Conservation (phyloP, 441 rosid genomes). For the Euphorbia celastroides region DNA sequence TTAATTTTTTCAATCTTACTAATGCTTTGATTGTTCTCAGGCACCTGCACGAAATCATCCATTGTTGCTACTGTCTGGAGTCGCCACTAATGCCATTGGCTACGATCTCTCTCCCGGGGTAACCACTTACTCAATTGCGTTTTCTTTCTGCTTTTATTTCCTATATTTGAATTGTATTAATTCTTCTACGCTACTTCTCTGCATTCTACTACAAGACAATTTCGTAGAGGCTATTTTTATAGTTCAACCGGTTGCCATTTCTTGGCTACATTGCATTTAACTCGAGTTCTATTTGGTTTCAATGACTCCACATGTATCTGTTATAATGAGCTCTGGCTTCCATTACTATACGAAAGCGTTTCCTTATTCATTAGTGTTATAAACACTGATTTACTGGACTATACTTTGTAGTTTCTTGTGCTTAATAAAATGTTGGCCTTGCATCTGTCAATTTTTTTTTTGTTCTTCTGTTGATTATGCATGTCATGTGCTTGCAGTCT, state of each 20-base stretch:
- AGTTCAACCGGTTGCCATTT: too few relatives aligned
- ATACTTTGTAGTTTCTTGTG: neutral
- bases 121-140: too few relatives aligned
- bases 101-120: slow-evolving; percentile 76
- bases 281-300: neutral
- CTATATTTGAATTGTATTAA: too few relatives aligned
- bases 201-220: neutral
- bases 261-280: neutral
- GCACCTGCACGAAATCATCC: slow-evolving; percentile 74
- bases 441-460: neutral
- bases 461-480: neutral
- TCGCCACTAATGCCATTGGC: slow-evolving; percentile 83
- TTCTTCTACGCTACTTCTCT: neutral
- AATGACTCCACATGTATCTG: neutral
- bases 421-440: neutral
- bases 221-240: neutral
- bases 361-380: neutral
- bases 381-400: neutral
- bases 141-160: neutral
- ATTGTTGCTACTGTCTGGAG: slow-evolving; percentile 67
- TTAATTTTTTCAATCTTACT: neutral
- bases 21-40: slow-evolving; percentile 28
- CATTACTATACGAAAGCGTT: neutral
- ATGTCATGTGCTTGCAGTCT: slow-evolving; percentile 31
- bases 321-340: neutral